Evolutionary conservation across 2,329 filamentous ascomycete genomes (phyloP), one percentile per base, ranked within the genome.

Genomic region (Claviceps digitariae): DNA sequence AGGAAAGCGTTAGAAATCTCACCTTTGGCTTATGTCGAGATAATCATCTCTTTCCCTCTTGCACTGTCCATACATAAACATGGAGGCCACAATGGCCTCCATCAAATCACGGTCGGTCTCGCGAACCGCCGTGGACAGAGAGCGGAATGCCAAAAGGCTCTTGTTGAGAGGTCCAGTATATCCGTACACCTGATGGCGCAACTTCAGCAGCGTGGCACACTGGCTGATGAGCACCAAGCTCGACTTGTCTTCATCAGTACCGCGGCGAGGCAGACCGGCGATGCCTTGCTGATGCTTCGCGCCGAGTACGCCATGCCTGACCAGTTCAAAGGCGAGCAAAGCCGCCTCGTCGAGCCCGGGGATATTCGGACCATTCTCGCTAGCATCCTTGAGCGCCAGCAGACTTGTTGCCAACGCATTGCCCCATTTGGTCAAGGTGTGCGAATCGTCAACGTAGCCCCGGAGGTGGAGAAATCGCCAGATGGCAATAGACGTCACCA

Each of bases 141-240:
- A 90, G 56, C 89, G 86, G 73, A 90, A 98, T 27, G 83, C 84
- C 44, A 98, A 76, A 51, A 96, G 76, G 59, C 91, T 90, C 67
- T 93, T 85, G 74, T 90, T 95, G 1, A 98, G 77, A 1, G 93
- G 91, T 0, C 93, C 93, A 2, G 91, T 96, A 69, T 96, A 98
- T 31, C 93, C 93, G 60, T 91, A 90, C 3, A 79, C 77, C 60
- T 87, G 80, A 66, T 98, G 93, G 34, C 83, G 81, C 57, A 97
- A 75, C 63, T 86, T 88, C 51, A 90, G 79, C 54, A 97, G 74
- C 52, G 87, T 90, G 15, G 90, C 87, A 56, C 90, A 85, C 41
- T 93, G 85, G 60, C 90, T 93, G 61, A 97, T 83, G 46, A 98
- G 77, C 53, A 93, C 77, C 46, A 90, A 82, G 62, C 84, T 85